Percentiles rank a stretch among this genome's conserved stretches.
phyloP scores from a whole-genome alignment of 2,329 filamentous ascomycete species.

The Akanthomyces dipterigenus region DNA sequence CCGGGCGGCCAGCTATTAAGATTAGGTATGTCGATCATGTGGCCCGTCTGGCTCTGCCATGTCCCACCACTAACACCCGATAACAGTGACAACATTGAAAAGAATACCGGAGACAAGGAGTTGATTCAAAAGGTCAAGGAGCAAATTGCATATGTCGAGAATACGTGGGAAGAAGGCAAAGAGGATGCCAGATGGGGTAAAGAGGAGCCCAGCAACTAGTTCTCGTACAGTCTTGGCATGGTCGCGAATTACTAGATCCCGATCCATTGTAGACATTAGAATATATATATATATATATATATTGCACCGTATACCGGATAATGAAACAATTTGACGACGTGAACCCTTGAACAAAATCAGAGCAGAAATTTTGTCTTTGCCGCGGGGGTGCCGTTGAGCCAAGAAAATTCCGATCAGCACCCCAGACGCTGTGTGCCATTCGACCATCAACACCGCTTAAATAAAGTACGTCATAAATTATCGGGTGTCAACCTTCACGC shows the following conservation, averaged over 20 bases:
- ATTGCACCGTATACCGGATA: too few relatives aligned
- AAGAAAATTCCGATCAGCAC: too few relatives aligned
- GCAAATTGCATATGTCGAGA: slow-evolving; percentile 78
- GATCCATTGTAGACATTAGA: too few relatives aligned
- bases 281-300: too few relatives aligned
- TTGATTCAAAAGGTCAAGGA: slow-evolving; percentile 80
- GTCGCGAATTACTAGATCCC: not conserved
- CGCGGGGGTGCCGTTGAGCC: not conserved
- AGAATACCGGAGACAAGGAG: slow-evolving; percentile 83
- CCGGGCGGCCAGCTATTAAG: slow-evolving; percentile 78
- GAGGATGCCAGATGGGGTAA: slow-evolving; percentile 77
- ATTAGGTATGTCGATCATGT: slow-evolving; percentile 48
- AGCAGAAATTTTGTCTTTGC: too few relatives aligned
- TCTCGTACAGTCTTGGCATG: not conserved
- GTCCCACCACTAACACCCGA: not conserved
- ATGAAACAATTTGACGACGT: too few relatives aligned
- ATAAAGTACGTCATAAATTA: not conserved
- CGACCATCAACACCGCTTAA: too few relatives aligned
- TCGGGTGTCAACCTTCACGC: not conserved
- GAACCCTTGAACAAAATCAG: too few relatives aligned
- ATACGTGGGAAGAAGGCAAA: slow-evolving; percentile 74
- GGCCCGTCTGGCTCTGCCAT: not conserved
- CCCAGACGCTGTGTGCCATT: too few relatives aligned
- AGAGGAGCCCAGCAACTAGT: slow-evolving; percentile 24
- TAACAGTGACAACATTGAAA: slow-evolving; percentile 68